Conservation (phyloP, 176 grass and related monocot species). For the Avena atlantica region DNA sequence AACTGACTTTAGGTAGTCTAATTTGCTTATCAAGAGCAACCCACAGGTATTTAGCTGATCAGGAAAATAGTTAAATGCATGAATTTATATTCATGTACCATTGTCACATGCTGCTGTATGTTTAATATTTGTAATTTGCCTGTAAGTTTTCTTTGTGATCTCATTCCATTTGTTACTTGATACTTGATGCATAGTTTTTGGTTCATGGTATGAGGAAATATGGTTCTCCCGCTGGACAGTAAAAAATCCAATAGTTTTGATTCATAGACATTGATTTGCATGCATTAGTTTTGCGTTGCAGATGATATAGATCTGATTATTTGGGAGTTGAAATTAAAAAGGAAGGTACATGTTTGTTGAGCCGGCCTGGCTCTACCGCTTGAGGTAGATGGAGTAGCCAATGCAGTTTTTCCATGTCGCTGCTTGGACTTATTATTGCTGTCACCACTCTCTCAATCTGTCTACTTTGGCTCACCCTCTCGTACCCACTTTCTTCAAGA, state of each 20-base stretch:
- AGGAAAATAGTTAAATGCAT: not conserved
- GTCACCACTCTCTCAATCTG: not conserved
- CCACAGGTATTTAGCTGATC: not conserved
- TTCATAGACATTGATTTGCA: not conserved
- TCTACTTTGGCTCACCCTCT: not conserved
- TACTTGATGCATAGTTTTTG: not conserved
- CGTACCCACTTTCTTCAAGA: constrained; percentile 20
- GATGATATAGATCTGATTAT: not conserved
- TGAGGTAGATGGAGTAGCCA: not conserved
- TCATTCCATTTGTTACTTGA: not conserved
- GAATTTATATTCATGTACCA: not conserved
- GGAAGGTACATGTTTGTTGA: not conserved
- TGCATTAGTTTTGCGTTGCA: not conserved
- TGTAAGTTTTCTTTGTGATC: constrained; percentile 17
- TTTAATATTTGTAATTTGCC: constrained; percentile 3
- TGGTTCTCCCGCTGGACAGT: not conserved
- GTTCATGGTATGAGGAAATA: constrained; percentile 13
- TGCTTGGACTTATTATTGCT: not conserved
- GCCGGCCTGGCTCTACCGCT: not conserved
- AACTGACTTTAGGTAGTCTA: not conserved
- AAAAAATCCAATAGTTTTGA: not conserved
- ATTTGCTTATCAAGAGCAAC: not conserved
- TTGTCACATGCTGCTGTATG: not conserved
- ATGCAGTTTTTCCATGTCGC: constrained; percentile 3
- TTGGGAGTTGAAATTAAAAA: constrained; percentile 1